A percentile compares a stretch with the other conserved stretches of the same genome.
Conservation (phyloP, 2,329 filamentous ascomycete genomes). For the Septoria linicola region DNA sequence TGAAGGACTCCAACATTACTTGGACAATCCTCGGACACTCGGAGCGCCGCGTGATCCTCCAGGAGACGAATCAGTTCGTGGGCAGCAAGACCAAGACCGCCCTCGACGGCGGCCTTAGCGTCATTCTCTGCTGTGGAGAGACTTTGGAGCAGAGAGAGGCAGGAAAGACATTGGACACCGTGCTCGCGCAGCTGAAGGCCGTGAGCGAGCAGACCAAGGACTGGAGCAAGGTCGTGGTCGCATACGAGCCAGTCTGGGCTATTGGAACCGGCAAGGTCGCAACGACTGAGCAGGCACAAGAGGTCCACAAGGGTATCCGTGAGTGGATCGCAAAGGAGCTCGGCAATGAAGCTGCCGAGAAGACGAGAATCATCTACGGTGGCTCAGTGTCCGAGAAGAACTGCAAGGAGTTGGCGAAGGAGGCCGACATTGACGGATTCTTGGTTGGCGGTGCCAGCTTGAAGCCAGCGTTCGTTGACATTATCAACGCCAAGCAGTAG, state of each 20-base stretch:
- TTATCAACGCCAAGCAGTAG: slow-evolving; percentile 60
- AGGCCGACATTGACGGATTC: slow-evolving; percentile 96
- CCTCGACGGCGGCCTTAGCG: slow-evolving; percentile 78
- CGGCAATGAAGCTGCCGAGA: slow-evolving; percentile 74
- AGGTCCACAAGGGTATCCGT: slow-evolving; percentile 89
- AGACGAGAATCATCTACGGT: slow-evolving; percentile 93
- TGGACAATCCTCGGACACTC: slow-evolving; percentile 95
- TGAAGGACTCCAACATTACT: slow-evolving; percentile 81
- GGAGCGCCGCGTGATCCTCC: slow-evolving; percentile 85
- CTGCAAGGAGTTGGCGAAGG: slow-evolving; percentile 85
- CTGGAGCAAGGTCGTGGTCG: slow-evolving; percentile 93
- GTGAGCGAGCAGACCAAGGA: slow-evolving; percentile 76
- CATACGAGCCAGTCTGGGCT: slow-evolving; percentile 98
- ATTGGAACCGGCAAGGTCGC: slow-evolving; percentile 92
- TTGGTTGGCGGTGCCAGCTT: slow-evolving; percentile 92
- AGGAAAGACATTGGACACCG: slow-evolving; percentile 79
- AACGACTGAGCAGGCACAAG: slow-evolving; percentile 84
- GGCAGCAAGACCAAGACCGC: slow-evolving; percentile 94
- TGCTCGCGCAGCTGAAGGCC: slow-evolving; percentile 80
- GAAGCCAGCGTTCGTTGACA: slow-evolving; percentile 85
- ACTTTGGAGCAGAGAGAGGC: slow-evolving; percentile 87
- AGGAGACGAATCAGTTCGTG: slow-evolving; percentile 79
- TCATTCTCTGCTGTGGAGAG: slow-evolving; percentile 98
- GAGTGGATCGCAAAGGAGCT: slow-evolving; percentile 75
- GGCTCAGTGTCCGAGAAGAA: slow-evolving; percentile 98